These are phyloP conservation scores for Macadamia tetraphylla DNA, from an alignment of 164 flowering plant genomes.

Conservation along the genomic window DNA sequence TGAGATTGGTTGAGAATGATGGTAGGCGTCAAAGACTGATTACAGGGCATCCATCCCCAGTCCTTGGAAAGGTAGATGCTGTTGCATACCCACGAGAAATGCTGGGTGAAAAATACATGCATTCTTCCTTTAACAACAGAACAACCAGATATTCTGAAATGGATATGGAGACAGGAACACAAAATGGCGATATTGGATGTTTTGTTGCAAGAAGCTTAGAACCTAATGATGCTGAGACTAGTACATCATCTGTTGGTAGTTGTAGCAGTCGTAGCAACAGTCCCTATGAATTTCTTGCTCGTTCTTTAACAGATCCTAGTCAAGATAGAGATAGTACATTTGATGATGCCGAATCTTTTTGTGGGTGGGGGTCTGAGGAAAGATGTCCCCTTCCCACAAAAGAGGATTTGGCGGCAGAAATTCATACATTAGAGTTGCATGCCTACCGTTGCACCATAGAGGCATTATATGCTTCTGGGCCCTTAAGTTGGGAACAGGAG, in stretches of 20 bases:
- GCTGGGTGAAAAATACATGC: constrained; percentile 44
- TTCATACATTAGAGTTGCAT: constrained; percentile 80
- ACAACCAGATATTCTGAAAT: constrained; percentile 32
- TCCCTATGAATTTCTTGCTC: constrained; percentile 22
- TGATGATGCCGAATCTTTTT: constrained; percentile 70
- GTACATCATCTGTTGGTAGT: constrained; percentile 76
- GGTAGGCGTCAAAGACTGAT: constrained; percentile 19
- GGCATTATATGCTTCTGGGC: constrained; percentile 86
- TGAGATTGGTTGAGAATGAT: constrained; percentile 32
- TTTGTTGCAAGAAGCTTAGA: constrained; percentile 31
- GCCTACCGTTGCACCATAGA: constrained; percentile 80
- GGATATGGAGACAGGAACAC: constrained; percentile 32
- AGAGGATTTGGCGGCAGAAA: constrained; percentile 44
- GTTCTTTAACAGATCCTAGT: constrained; percentile 19
- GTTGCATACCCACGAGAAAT: constrained; percentile 45
- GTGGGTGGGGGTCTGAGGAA: constrained; percentile 31
- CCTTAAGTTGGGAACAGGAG: constrained; percentile 95
- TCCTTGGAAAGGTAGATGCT: constrained; percentile 47
- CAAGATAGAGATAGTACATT: constrained; percentile 33
- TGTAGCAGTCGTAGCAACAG: constrained; percentile 44
- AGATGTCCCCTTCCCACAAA: constrained; percentile 26
- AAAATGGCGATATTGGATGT: constrained; percentile 30
- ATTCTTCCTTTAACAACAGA: constrained; percentile 42
- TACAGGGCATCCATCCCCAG: constrained; percentile 18
- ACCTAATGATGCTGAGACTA: constrained; percentile 39